Evolutionary conservation across 495 filamentous ascomycete species (phyloP).

Genomic region (Aspergillus affinis): DNA sequence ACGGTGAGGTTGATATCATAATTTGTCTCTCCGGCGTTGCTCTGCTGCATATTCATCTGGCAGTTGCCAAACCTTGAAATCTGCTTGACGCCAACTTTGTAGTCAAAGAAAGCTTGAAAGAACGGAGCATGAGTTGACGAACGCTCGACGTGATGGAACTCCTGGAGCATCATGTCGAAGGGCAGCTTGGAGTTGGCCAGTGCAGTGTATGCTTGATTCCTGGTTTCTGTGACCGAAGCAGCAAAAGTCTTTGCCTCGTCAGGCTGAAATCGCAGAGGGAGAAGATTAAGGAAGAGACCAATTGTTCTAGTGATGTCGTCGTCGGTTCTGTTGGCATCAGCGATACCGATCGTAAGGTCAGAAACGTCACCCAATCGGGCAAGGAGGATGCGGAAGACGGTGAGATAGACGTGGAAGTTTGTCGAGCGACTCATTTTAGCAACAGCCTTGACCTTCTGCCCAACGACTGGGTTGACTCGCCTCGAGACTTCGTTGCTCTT

Average conservation of each 20-base stretch:
- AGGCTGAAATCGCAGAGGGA: constrained; percentile 39
- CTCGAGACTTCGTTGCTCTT: background rate
- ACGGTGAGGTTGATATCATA: constrained; percentile 33
- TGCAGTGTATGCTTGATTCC: constrained; percentile 16
- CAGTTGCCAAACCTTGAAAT: constrained; percentile 17
- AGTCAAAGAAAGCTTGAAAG: constrained; percentile 40
- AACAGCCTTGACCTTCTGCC: constrained; percentile 6
- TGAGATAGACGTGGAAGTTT: constrained; percentile 36
- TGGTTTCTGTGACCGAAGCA: constrained; percentile 4
- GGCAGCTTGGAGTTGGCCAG: constrained; percentile 32
- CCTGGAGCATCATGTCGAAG: constrained; percentile 36
- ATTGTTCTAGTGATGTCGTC: constrained; percentile 23
- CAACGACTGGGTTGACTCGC: background rate
- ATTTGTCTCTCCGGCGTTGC: constrained; percentile 15
- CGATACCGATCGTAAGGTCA: constrained; percentile 41
- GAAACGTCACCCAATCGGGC: constrained; percentile 20
- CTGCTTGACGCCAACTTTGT: constrained; percentile 18
- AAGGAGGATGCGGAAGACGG: constrained; percentile 24
- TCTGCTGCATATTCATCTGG: constrained; percentile 13
- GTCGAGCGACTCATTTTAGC: constrained; percentile 10
- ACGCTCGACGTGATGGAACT: constrained; percentile 22
- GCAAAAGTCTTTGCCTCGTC: background rate
- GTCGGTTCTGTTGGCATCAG: constrained; percentile 35
- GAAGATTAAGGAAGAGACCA: constrained; percentile 49
- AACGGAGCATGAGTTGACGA: constrained; percentile 24